Base-by-base conservation (phyloP, 805 yeast species). In the Scheffersomyces stipitis region DNA sequence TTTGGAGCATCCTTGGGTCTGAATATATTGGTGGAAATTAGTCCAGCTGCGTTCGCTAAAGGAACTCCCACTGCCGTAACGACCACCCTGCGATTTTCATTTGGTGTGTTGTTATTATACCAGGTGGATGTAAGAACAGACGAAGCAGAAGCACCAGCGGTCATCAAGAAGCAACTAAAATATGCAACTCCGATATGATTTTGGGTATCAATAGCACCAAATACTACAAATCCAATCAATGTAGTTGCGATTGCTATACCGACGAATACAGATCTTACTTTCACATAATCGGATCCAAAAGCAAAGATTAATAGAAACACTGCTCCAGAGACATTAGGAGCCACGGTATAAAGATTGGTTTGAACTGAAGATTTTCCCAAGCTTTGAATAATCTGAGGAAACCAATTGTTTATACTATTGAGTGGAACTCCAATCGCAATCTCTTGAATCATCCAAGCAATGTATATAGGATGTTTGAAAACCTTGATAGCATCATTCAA, bases 281-380 rank as follows among this genome's bases (percentile, higher is more conserved):
- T 54, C 16, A 60, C 38, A 33, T 50, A 58, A 49, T 73, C 78
- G 4, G 78, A 73, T 24, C 52, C 38, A 36, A 69, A 67, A 6
- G 69, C 64, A 15, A 71, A 48, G 4, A 62, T 41, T 7, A 73
- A 41, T 28, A 73, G 55, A 4, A 68, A 57, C 14, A 69, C 51
- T 2, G 78, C 77, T 26, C 78, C 78, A 60, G 68, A 65, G 16
- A 66, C 51, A 45, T 71, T 73, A 16, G 78, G 78, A 14, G 78
- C 77, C 30, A 73, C 75, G 10, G 78, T 62, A 46, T 54, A 64
- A 31, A 67, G 52, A 42, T 67, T 65, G 12, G 72, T 66, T 50
- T 60, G 58, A 13, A 66, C 71, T 1, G 68, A 56, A 2, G 71
- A 65, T 34, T 64, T 63, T 13, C 71, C 72, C 28, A 67, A 49